Conservation (phyloP, 441 rosid species). For the Gossypium schwendimanii region DNA sequence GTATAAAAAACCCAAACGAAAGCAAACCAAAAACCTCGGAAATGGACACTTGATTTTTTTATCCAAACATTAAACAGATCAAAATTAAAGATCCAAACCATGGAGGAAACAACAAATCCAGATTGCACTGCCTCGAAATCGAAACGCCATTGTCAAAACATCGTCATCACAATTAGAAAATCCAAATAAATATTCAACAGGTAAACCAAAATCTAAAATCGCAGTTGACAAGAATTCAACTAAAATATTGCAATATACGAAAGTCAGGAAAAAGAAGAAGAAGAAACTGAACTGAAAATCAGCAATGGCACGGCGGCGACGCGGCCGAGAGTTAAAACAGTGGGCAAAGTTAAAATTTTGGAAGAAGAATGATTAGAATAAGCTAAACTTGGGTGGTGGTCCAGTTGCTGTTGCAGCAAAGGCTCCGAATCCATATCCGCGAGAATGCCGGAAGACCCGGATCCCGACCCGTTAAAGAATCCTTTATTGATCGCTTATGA, state of each 20-base stretch:
- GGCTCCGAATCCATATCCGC: conserved; percentile 48
- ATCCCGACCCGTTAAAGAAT: conserved; percentile 19
- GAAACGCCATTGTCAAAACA: neutral
- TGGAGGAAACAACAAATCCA: neutral
- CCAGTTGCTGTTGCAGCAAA: conserved; percentile 18
- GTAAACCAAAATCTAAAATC: neutral
- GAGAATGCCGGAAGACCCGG: conserved; percentile 35
- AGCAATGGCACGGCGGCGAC: conserved; percentile 88
- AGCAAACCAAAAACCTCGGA: neutral
- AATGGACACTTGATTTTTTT: neutral
- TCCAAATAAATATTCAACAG: neutral
- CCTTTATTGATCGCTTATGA: conserved; percentile 11
- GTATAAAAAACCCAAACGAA: neutral
- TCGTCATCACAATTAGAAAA: neutral
- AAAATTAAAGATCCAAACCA: neutral
- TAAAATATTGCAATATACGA: neutral
- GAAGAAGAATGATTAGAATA: conserved; percentile 18
- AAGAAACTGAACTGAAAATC: conserved; percentile 44
- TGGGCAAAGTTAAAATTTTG: conserved; percentile 77
- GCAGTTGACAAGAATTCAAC: neutral
- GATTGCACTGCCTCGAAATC: neutral
- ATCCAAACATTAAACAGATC: conserved; percentile 5
- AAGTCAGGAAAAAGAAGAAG: neutral
- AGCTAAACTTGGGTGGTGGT: conserved; percentile 13
- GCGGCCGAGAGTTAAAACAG: conserved; percentile 84